Conservation (phyloP, 495 filamentous ascomycete species). For the Lasiosphaeria hispida region DNA sequence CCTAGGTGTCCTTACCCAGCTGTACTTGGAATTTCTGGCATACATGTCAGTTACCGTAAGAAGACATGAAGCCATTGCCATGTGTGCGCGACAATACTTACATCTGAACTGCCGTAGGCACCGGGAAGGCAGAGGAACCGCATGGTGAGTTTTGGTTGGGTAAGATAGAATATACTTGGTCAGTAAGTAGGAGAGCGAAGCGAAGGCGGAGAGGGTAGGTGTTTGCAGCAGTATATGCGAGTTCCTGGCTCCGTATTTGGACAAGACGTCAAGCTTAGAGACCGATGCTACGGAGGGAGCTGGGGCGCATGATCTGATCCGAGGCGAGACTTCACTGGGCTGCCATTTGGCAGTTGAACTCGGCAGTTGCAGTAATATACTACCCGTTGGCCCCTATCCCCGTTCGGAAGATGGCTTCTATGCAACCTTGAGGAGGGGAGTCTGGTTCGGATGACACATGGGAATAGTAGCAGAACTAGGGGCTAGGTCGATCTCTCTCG, state of each 20-base stretch:
- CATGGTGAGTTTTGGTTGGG: conserved; percentile 26
- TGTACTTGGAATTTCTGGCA: conserved; percentile 53
- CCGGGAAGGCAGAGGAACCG: conserved; percentile 45
- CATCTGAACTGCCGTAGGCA: conserved; percentile 52
- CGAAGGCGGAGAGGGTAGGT: neutral
- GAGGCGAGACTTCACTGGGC: conserved; percentile 1
- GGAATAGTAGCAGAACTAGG: neutral
- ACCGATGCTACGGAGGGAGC: neutral
- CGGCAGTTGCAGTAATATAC: conserved; percentile 24
- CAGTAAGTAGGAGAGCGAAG: too few species aligned
- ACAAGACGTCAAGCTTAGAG: conserved; percentile 1
- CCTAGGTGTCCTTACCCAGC: conserved; percentile 34
- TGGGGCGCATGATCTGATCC: conserved; percentile 12
- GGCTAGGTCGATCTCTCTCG: neutral
- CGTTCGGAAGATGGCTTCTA: conserved; percentile 6
- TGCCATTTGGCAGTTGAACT: conserved; percentile 19
- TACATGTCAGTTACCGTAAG: conserved; percentile 19
- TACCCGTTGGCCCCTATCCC: conserved; percentile 11
- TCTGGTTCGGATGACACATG: conserved; percentile 7
- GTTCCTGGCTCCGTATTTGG: conserved; percentile 10
- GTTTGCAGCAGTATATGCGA: neutral
- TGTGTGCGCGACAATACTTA: conserved; percentile 28
- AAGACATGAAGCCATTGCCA: neutral
- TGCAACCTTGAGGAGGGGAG: conserved; percentile 10
- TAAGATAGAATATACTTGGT: too few species aligned